These are phyloP conservation scores for Dentipellis sp. DNA, from an alignment of 768 basidiomycete species.

Conservation along the genomic window DNA sequence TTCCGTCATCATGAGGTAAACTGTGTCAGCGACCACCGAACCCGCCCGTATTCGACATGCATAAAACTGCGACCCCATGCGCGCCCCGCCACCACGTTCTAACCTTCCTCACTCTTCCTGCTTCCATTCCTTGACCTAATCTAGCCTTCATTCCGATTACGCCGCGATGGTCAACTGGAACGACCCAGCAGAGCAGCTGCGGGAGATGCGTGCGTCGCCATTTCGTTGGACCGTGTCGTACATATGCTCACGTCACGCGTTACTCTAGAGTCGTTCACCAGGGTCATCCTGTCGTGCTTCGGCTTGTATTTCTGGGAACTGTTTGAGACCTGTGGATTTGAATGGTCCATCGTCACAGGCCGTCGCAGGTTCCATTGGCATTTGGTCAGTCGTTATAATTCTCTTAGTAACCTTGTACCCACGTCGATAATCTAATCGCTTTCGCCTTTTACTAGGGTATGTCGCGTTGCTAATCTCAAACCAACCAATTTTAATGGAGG, in stretches of 20 bases:
- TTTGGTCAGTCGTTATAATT: constrained; percentile 19
- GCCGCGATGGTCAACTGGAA: constrained; percentile 42
- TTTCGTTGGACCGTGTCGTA: not conserved
- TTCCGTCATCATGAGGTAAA: no score
- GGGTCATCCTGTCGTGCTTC: constrained; percentile 52
- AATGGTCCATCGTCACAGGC: constrained; percentile 53
- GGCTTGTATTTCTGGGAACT: constrained; percentile 66
- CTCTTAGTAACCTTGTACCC: not conserved
- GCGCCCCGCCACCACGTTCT: no score
- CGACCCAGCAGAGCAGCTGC: constrained; percentile 31
- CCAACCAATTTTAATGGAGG: not conserved
- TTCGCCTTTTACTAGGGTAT: not conserved
- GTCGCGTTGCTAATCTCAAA: not conserved
- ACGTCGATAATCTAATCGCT: not conserved
- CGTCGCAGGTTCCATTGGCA: constrained; percentile 60
- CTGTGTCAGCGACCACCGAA: no score
- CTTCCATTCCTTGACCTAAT: constrained; percentile 1
- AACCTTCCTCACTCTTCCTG: no score
- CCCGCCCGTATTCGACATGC: no score
- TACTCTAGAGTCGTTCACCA: constrained; percentile 45
- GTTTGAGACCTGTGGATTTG: constrained; percentile 52
- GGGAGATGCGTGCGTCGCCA: constrained; percentile 14
- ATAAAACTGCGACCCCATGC: no score
- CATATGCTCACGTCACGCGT: constrained; percentile 7
- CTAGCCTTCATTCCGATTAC: constrained; percentile 1